Evolutionary conservation across 2,329 filamentous ascomycete species (phyloP).

Genomic region (Pyricularia sp.): DNA sequence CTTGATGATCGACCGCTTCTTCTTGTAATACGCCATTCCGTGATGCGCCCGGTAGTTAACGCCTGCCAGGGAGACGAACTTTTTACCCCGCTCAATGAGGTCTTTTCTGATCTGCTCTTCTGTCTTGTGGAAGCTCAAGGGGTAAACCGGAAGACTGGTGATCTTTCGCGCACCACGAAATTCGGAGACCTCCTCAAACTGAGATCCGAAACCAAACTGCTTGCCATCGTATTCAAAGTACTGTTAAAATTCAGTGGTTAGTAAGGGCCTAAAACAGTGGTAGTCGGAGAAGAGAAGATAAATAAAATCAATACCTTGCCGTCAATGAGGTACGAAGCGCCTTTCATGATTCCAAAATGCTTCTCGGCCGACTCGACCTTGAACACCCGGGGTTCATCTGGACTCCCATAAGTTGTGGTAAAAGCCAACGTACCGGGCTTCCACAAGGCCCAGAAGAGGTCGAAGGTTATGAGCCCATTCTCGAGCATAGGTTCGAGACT

Average conservation of each 20-base stretch:
- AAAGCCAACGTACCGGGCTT: conserved; percentile 78
- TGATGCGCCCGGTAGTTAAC: conserved; percentile 78
- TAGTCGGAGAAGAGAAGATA: background rate
- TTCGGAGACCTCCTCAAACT: conserved; percentile 57
- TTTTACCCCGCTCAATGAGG: conserved; percentile 73
- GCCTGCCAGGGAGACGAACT: conserved; percentile 71
- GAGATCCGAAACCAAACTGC: conserved; percentile 65
- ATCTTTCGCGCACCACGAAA: conserved; percentile 83
- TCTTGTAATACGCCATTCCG: conserved; percentile 78
- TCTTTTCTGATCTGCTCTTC: conserved; percentile 52
- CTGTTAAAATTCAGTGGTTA: conserved; percentile 16
- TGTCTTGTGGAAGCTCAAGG: conserved; percentile 71
- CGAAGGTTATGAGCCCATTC: conserved; percentile 78
- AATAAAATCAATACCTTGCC: conserved; percentile 37
- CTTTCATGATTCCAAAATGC: conserved; percentile 58
- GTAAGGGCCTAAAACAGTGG: background rate
- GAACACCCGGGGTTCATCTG: conserved; percentile 72
- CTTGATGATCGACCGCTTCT: conserved; percentile 64
- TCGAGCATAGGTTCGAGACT: conserved; percentile 73
- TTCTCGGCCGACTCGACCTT: conserved; percentile 71
- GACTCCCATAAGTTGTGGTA: conserved; percentile 65
- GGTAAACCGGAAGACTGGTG: conserved; percentile 66
- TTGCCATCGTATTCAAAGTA: conserved; percentile 90
- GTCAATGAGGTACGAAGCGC: conserved; percentile 68
- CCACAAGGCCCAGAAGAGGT: conserved; percentile 81